Conservation (phyloP, 2,329 filamentous ascomycete genomes). For the Sporothrix brunneoviolacea region DNA sequence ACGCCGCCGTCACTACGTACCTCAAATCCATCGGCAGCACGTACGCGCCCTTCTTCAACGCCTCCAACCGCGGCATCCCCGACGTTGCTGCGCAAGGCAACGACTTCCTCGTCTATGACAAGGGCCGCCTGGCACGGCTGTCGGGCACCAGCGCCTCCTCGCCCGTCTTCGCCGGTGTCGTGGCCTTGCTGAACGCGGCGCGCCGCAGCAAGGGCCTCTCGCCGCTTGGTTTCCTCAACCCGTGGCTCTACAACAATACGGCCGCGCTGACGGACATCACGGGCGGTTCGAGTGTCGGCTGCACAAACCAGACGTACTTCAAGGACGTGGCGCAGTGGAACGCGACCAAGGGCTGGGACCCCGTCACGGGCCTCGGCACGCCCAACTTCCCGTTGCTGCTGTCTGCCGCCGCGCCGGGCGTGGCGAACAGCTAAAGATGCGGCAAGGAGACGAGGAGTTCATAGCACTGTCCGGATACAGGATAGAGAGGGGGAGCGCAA, state of each 20-base stretch:
- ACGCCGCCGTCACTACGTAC: constrained; percentile 30
- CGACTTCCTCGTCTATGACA: constrained; percentile 24
- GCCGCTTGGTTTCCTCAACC: constrained; percentile 39
- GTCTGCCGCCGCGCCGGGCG: constrained; percentile 12
- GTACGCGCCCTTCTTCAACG: constrained; percentile 39
- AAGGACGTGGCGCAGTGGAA: constrained; percentile 22
- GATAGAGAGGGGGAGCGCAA: too few relatives aligned
- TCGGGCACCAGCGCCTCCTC: constrained; percentile 32
- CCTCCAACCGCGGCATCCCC: constrained; percentile 37
- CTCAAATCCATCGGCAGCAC: constrained; percentile 34
- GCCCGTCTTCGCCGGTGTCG: constrained; percentile 35
- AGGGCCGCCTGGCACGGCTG: constrained; percentile 11
- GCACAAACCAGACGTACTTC: constrained; percentile 16
- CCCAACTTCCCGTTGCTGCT: constrained; percentile 19
- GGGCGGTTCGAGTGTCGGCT: constrained; percentile 21
- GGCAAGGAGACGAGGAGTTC: background rate
- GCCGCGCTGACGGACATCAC: constrained; percentile 25
- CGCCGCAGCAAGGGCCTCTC: constrained; percentile 29
- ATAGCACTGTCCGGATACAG: too few relatives aligned
- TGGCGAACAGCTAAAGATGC: constrained; percentile 5
- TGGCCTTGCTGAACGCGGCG: constrained; percentile 38
- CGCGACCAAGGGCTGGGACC: constrained; percentile 28
- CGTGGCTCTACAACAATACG: constrained; percentile 30
- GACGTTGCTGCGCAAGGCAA: constrained; percentile 50
- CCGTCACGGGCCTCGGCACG: constrained; percentile 26